A percentile compares a stretch with the other conserved stretches of the same genome.
Evolutionary conservation across 352 stramenopile species (phyloP).

Genomic region (Lagenidium sp.): DNA sequence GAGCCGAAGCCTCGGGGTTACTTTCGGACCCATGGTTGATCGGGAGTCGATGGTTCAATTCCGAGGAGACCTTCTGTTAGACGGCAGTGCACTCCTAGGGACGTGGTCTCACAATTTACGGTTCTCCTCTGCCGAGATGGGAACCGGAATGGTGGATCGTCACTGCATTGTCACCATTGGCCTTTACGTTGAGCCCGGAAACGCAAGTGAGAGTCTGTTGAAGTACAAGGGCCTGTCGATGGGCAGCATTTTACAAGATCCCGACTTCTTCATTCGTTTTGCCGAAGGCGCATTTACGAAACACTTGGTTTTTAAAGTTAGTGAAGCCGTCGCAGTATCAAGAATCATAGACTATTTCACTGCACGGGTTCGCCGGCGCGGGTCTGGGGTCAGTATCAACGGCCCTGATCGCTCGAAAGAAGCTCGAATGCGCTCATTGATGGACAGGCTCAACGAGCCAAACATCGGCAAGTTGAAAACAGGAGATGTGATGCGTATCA

Average conservation of each 20-base stretch:
- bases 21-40: constrained; percentile 64
- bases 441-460: constrained; percentile 21
- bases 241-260: constrained; percentile 67
- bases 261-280: constrained; percentile 67
- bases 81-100: constrained; percentile 48
- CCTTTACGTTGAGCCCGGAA: constrained; percentile 57
- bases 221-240: constrained; percentile 79
- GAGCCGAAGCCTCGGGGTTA: constrained; percentile 43
- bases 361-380: constrained; percentile 21
- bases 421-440: constrained; percentile 8
- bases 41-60: constrained; percentile 55
- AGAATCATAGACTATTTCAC: constrained; percentile 51
- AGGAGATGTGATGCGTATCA: constrained; percentile 46
- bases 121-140: background rate
- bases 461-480: constrained; percentile 19
- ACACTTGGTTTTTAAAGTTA: constrained; percentile 61
- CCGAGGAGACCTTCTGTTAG: constrained; percentile 36
- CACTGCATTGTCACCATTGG: constrained; percentile 44
- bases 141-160: background rate
- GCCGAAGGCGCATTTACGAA: constrained; percentile 51
- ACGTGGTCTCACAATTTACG: constrained; percentile 61
- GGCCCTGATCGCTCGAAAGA: constrained; percentile 5
- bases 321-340: constrained; percentile 22
- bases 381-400: constrained; percentile 2
- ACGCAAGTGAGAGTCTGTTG: constrained; percentile 47